Evolutionary conservation across 1,139 yeast species (phyloP).

Genomic region (Hyphopichia pseudoburtonii): DNA sequence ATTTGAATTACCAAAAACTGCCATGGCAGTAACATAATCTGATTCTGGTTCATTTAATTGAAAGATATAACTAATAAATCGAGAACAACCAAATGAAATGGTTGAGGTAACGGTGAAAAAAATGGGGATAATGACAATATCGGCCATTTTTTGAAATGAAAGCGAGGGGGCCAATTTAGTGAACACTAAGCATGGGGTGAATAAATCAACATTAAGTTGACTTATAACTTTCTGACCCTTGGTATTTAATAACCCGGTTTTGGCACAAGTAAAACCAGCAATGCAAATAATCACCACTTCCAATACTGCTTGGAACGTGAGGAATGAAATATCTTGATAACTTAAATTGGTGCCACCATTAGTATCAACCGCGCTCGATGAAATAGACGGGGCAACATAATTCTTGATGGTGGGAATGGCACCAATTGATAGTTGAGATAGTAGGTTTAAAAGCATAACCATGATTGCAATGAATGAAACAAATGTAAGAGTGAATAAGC

Average conservation of each 20-base stretch:
- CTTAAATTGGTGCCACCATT: slow-evolving; percentile 30
- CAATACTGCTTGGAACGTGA: slow-evolving; percentile 76
- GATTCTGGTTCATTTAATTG: slow-evolving; percentile 61
- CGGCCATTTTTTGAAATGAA: slow-evolving; percentile 63
- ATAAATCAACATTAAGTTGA: slow-evolving; percentile 70
- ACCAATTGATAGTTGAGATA: not conserved
- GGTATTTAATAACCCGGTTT: slow-evolving; percentile 55
- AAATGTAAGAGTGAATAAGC: too few species aligned
- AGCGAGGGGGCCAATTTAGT: slow-evolving; percentile 76
- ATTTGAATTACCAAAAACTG: slow-evolving; percentile 82
- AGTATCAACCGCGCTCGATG: too few species aligned
- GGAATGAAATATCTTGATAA: slow-evolving; percentile 54
- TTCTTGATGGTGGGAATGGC: too few species aligned
- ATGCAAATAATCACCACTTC: slow-evolving; percentile 74
- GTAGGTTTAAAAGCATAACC: slow-evolving; percentile 1
- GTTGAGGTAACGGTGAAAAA: slow-evolving; percentile 65
- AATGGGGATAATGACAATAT: slow-evolving; percentile 72
- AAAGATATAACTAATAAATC: slow-evolving; percentile 45
- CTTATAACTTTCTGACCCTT: slow-evolving; percentile 67
- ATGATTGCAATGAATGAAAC: too few species aligned
- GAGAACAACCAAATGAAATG: slow-evolving; percentile 58
- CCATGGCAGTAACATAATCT: slow-evolving; percentile 86
- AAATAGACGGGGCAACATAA: too few species aligned
- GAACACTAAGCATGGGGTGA: slow-evolving; percentile 84
- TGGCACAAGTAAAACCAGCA: slow-evolving; percentile 71